Conservation (phyloP, 2,329 filamentous ascomycete species). For the Berkeleyomyces rouxiae region DNA sequence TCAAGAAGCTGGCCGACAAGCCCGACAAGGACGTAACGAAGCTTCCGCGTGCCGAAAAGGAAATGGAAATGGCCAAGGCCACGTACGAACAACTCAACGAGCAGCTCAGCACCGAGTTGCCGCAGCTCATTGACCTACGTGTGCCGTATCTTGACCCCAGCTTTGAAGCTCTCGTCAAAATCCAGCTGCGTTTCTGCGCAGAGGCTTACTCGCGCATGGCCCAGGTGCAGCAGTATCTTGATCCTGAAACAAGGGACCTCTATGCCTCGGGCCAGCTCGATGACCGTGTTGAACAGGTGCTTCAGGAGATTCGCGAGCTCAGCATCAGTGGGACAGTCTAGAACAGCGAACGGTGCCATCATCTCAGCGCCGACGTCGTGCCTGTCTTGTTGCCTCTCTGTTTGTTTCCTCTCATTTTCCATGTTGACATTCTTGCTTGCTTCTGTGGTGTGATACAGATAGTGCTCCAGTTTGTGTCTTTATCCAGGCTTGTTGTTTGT, state of each 20-base stretch:
- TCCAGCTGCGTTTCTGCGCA: conserved; percentile 91
- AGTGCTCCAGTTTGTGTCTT: neutral
- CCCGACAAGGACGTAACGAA: conserved; percentile 97
- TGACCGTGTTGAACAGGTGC: conserved; percentile 77
- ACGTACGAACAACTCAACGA: conserved; percentile 96
- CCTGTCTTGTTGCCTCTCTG: neutral
- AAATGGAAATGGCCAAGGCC: conserved; percentile 81
- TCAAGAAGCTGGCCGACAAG: conserved; percentile 94
- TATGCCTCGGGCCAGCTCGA: conserved; percentile 91
- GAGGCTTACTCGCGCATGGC: conserved; percentile 97
- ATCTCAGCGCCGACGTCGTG: neutral
- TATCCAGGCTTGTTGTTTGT: neutral
- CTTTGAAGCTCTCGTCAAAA: conserved; percentile 97
- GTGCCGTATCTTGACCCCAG: conserved; percentile 94
- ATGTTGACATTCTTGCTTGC: neutral
- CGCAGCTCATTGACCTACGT: conserved; percentile 88
- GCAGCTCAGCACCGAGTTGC: conserved; percentile 80
- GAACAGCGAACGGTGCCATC: neutral
- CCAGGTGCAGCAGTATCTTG: conserved; percentile 95
- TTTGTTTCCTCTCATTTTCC: neutral
- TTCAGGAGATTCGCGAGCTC: conserved; percentile 92
- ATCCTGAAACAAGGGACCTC: conserved; percentile 86
- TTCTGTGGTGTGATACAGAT: neutral
- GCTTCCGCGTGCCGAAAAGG: conserved; percentile 87
- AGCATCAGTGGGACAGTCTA: conserved; percentile 68